Percentiles rank a stretch among this genome's conserved stretches.
Conservation (phyloP, 495 filamentous ascomycete species). For the Trypethelium eluteriae region DNA sequence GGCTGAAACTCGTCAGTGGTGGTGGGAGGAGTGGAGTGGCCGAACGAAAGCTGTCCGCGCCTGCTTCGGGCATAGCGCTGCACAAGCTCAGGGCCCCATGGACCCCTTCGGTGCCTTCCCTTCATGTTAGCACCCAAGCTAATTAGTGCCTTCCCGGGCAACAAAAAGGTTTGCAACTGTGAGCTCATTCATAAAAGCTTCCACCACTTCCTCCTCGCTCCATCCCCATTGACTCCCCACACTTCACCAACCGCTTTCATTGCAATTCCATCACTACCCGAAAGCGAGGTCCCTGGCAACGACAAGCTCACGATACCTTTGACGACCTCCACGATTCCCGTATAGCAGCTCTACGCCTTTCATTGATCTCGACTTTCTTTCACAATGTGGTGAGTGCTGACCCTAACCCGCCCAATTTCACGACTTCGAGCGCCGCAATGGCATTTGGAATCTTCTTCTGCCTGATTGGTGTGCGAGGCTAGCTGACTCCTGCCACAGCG, state of each 20-base stretch:
- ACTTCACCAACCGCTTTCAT: not conserved
- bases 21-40: not conserved
- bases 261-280: not conserved
- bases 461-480: not conserved
- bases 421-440: too few species aligned
- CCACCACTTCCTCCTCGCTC: not conserved
- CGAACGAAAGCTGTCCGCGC: not conserved
- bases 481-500: conserved; percentile 46
- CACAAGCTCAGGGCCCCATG: not conserved
- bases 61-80: conserved; percentile 2
- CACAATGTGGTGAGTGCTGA: conserved; percentile 1
- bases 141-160: not conserved
- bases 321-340: conserved; percentile 4
- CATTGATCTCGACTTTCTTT: conserved; percentile 7
- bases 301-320: not conserved
- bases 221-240: not conserved
- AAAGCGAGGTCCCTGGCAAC: not conserved
- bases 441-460: not conserved
- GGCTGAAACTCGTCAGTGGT: not conserved
- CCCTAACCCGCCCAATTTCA: too few species aligned
- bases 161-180: conserved; percentile 1
- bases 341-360: not conserved
- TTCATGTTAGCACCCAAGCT: too few species aligned
- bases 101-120: not conserved
- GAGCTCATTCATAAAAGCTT: conserved; percentile 8